These are phyloP conservation scores for Elsinoe fawcettii DNA, from an alignment of 2,329 filamentous ascomycete genomes.

Conservation along the genomic window DNA sequence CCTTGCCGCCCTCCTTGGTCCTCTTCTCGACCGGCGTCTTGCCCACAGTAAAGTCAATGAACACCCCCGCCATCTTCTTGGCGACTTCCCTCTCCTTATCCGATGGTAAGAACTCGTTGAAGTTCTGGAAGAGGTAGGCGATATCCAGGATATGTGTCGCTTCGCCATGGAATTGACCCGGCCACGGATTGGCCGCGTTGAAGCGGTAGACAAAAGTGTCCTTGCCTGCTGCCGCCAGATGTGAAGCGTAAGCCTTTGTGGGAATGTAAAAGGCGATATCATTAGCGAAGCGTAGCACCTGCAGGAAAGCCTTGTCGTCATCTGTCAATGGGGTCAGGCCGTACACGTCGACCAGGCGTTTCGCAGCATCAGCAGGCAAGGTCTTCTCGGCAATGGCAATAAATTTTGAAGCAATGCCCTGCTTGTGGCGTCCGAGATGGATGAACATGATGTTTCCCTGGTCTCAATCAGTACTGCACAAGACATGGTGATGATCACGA, in stretches of 20 bases:
- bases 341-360: conserved; percentile 34
- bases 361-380: conserved; percentile 18
- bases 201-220: conserved; percentile 36
- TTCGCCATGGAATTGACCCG: conserved; percentile 34
- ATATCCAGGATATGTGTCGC: conserved; percentile 41
- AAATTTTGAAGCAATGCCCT: conserved; percentile 31
- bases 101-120: conserved; percentile 32
- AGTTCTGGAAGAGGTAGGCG: conserved; percentile 42
- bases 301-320: conserved; percentile 35
- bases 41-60: conserved; percentile 35
- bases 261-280: conserved; percentile 43
- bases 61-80: conserved; percentile 30
- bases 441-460: conserved; percentile 22
- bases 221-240: conserved; percentile 1
- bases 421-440: conserved; percentile 17
- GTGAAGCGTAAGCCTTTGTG: conserved; percentile 33
- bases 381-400: conserved; percentile 17
- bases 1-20: conserved; percentile 24
- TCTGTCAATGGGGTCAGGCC: conserved; percentile 29
- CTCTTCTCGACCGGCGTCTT: conserved; percentile 29
- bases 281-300: conserved; percentile 37
- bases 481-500: too few species aligned
- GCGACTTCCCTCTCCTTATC: conserved; percentile 28
- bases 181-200: conserved; percentile 43
- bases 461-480: background rate